These are phyloP conservation scores for Sporisorium reilianum DNA, from an alignment of 1,284 basidiomycete genomes.

Conservation along the genomic window DNA sequence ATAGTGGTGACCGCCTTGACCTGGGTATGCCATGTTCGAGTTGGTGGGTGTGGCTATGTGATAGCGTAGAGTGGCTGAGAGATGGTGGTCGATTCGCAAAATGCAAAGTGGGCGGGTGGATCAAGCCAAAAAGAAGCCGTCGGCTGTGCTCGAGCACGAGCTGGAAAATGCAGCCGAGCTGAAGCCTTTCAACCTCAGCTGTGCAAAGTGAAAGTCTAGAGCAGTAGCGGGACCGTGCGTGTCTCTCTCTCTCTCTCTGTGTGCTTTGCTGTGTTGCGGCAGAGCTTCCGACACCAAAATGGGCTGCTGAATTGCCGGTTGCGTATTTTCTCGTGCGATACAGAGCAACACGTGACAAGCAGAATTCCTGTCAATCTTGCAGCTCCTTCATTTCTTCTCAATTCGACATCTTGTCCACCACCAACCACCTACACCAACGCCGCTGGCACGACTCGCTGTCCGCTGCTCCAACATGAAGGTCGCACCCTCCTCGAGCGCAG, in stretches of 20 bases:
- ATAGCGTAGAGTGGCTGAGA: too few species aligned
- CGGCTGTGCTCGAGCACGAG: too few species aligned
- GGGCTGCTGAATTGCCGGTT: background rate
- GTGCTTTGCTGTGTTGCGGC: slow-evolving; percentile 4
- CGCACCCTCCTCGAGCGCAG: slow-evolving; percentile 45
- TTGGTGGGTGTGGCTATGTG: too few species aligned
- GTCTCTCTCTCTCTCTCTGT: background rate
- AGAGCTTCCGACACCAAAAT: background rate
- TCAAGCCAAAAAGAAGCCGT: too few species aligned
- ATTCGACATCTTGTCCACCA: background rate
- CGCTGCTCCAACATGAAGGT: slow-evolving; percentile 43
- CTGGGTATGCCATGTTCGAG: slow-evolving; percentile 64
- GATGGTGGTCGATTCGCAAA: too few species aligned
- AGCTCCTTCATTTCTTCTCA: slow-evolving; percentile 6
- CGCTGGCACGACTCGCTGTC: background rate
- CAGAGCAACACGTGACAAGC: slow-evolving; percentile 6
- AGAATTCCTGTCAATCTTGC: too few species aligned
- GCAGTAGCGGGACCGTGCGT: slow-evolving; percentile 20
- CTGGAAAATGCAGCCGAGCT: too few species aligned
- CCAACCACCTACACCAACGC: background rate
- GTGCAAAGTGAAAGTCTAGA: too few species aligned
- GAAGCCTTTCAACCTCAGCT: too few species aligned
- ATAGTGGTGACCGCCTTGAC: slow-evolving; percentile 59
- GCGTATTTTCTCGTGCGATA: slow-evolving; percentile 13
- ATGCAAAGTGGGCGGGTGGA: too few species aligned